Percentiles rank a stretch among this genome's conserved stretches.
These are phyloP conservation scores for Arachnomyces sp. DNA, from an alignment of 2,329 filamentous ascomycete genomes.

Conservation along the genomic window DNA sequence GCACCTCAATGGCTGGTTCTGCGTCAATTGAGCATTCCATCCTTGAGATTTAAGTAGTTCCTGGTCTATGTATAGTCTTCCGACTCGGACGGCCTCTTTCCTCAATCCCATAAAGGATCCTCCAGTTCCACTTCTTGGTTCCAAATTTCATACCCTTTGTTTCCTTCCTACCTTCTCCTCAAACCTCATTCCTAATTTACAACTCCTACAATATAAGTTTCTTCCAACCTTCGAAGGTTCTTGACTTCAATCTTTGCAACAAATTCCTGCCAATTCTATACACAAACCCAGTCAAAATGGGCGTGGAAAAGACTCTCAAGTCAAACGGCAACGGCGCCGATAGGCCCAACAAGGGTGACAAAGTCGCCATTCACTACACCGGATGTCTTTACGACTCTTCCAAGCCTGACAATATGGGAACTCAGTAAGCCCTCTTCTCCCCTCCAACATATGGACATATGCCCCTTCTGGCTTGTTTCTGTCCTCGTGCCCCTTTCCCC, in stretches of 20 bases:
- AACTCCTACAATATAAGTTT: no score
- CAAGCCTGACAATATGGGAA: slow-evolving; percentile 56
- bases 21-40: no score
- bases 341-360: slow-evolving; percentile 58
- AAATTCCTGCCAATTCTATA: slow-evolving; percentile 1
- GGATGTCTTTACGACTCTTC: slow-evolving; percentile 68
- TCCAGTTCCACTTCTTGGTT: not conserved
- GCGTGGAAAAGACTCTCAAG: slow-evolving; percentile 59
- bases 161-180: no score
- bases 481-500: not conserved
- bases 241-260: slow-evolving; percentile 1
- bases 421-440: slow-evolving; percentile 49
- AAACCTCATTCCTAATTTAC: no score
- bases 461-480: not conserved
- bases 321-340: slow-evolving; percentile 54
- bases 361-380: slow-evolving; percentile 81
- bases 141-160: not conserved
- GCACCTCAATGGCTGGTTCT: no score
- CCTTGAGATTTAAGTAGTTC: no score
- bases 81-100: not conserved
- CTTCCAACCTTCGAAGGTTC: no score
- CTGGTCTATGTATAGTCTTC: no score
- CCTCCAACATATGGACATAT: not conserved
- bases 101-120: not conserved
- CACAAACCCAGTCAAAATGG: slow-evolving; percentile 44